These are phyloP conservation scores for Ulota crispa DNA, from an alignment of 225 moss, liverwort and hornwort species.

Conservation along the genomic window DNA sequence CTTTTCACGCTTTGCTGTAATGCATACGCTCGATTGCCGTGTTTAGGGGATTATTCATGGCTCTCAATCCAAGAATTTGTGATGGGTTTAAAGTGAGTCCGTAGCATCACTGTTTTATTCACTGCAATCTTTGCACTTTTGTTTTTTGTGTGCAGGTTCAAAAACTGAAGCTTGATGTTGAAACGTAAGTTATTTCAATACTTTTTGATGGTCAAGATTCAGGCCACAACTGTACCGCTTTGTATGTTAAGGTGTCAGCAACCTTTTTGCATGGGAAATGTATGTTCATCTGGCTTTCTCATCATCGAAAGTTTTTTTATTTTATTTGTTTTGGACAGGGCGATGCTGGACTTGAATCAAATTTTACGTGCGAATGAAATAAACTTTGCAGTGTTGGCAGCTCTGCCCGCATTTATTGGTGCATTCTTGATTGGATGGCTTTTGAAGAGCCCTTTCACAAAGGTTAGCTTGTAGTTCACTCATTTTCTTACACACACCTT, in stretches of 20 bases:
- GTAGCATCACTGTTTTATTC: background rate
- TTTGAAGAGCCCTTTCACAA: slow-evolving; percentile 50
- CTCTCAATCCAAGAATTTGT: background rate
- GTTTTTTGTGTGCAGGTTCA: slow-evolving; percentile 65
- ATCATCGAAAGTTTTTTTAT: background rate
- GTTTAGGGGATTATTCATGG: background rate
- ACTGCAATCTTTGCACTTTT: slow-evolving; percentile 11
- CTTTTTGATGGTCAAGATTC: background rate
- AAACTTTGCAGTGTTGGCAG: slow-evolving; percentile 91
- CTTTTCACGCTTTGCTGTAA: background rate
- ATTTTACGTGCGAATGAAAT: slow-evolving; percentile 98
- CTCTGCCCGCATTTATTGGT: slow-evolving; percentile 77
- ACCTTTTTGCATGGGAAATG: background rate
- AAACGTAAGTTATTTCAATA: slow-evolving; percentile 61
- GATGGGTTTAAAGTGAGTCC: background rate
- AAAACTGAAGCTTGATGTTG: slow-evolving; percentile 96
- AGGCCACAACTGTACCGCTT: background rate
- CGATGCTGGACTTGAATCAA: slow-evolving; percentile 94
- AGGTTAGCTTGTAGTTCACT: slow-evolving; percentile 32
- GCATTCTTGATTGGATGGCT: slow-evolving; percentile 53
- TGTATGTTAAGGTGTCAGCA: background rate
- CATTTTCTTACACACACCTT: background rate
- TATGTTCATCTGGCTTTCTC: background rate
- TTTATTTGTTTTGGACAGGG: slow-evolving; percentile 43
- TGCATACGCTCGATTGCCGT: background rate